Conservation (phyloP, 495 filamentous ascomycete species). For the Cairneyella variabilis region DNA sequence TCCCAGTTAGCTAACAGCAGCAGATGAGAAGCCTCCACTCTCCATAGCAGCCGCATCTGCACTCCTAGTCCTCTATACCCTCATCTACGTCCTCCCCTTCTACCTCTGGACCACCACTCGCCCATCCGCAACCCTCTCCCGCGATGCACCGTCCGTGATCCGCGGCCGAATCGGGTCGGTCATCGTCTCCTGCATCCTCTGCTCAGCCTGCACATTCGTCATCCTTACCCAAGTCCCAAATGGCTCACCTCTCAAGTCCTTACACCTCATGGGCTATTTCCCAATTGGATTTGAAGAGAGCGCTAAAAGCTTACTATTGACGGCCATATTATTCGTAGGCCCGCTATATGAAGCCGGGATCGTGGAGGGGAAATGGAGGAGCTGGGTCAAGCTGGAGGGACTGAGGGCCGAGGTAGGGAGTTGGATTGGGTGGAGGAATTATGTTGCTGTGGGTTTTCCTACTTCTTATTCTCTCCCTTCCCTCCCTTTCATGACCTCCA, state of each 20-base stretch:
- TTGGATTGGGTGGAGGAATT: constrained; percentile 56
- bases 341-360: constrained; percentile 76
- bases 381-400: constrained; percentile 47
- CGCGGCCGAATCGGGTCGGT: constrained; percentile 79
- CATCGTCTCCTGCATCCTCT: constrained; percentile 50
- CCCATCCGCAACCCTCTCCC: constrained; percentile 73
- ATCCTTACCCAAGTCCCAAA: constrained; percentile 11
- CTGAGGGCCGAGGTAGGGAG: constrained; percentile 20
- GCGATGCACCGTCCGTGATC: constrained; percentile 89
- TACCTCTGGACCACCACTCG: constrained; percentile 78
- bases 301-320: constrained; percentile 56
- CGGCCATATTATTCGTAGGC: constrained; percentile 75
- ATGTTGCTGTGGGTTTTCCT: constrained; percentile 42
- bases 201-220: constrained; percentile 19
- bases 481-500: no score
- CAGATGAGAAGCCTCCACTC: constrained; percentile 7
- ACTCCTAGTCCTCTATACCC: constrained; percentile 61
- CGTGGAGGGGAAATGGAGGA: constrained; percentile 65
- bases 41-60: constrained; percentile 19
- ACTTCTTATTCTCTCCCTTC: no score
- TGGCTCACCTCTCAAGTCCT: constrained; percentile 41
- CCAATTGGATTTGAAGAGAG: constrained; percentile 63
- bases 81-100: constrained; percentile 87
- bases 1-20: background rate
- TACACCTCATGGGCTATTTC: constrained; percentile 72